These are phyloP conservation scores for Acidomyces sp. DNA, from an alignment of 495 filamentous ascomycete genomes.

Conservation along the genomic window DNA sequence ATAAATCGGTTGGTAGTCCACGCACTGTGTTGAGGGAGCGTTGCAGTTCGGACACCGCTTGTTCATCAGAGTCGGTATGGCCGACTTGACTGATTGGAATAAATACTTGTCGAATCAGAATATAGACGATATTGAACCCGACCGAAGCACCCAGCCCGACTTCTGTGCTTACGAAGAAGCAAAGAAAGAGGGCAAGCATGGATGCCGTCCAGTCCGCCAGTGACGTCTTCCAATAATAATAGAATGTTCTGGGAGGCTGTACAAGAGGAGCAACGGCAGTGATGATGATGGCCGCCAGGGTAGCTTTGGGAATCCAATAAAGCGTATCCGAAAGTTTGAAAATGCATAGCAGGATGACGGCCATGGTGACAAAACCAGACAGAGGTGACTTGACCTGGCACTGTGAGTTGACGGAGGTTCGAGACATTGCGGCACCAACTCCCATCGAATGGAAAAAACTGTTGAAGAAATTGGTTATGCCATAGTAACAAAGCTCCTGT, in stretches of 20 bases:
- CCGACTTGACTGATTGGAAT: slow-evolving; percentile 20
- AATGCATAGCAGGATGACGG: slow-evolving; percentile 36
- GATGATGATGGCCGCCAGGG: slow-evolving; percentile 34
- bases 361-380: slow-evolving; percentile 34
- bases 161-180: slow-evolving; percentile 38
- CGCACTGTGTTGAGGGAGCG: slow-evolving; percentile 1
- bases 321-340: slow-evolving; percentile 37
- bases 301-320: slow-evolving; percentile 41
- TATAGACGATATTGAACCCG: slow-evolving; percentile 34
- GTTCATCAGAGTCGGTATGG: slow-evolving; percentile 2
- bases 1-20: slow-evolving; percentile 18
- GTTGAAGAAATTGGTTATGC: slow-evolving; percentile 37
- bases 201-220: slow-evolving; percentile 37
- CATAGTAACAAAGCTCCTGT: slow-evolving; percentile 38
- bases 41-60: slow-evolving; percentile 8
- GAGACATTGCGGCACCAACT: slow-evolving; percentile 37
- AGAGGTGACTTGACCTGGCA: slow-evolving; percentile 30
- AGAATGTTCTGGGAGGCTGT: slow-evolving; percentile 31
- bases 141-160: slow-evolving; percentile 36
- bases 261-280: slow-evolving; percentile 36
- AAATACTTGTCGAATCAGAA: slow-evolving; percentile 35
- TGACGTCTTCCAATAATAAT: slow-evolving; percentile 36
- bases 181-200: slow-evolving; percentile 38
- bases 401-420: slow-evolving; percentile 39
- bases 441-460: slow-evolving; percentile 37